Evolutionary conservation across 148 eudicot genomes (phyloP).

Genomic region (Rheum nobile): DNA sequence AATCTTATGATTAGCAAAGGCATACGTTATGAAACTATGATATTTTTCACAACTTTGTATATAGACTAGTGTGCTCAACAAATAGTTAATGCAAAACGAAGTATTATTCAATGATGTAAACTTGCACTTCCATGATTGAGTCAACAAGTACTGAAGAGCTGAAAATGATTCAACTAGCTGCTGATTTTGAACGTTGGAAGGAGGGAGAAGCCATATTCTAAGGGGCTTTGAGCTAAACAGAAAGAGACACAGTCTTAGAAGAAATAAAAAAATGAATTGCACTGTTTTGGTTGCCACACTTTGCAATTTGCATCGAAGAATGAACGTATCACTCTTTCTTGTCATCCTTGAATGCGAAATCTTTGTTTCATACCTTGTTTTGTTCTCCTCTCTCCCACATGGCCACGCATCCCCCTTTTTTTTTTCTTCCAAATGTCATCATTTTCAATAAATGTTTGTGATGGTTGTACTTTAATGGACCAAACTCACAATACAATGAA

Average conservation of each 20-base stretch:
- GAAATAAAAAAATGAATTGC: neutral
- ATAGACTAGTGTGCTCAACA: neutral
- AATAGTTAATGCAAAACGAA: neutral
- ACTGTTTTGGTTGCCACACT: neutral
- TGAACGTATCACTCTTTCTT: neutral
- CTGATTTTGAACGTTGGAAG: neutral
- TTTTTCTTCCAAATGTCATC: neutral
- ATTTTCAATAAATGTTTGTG: neutral
- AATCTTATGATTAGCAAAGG: neutral
- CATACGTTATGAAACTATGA: neutral
- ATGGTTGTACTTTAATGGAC: neutral
- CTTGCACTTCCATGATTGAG: neutral
- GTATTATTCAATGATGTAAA: slow-evolving; percentile 2
- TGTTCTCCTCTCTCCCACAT: neutral
- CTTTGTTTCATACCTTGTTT: slow-evolving; percentile 8
- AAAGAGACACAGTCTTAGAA: neutral
- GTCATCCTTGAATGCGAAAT: neutral
- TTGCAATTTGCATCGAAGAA: neutral
- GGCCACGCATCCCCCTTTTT: neutral
- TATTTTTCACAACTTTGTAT: neutral
- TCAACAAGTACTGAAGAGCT: neutral
- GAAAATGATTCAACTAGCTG: neutral
- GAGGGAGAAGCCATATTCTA: neutral
- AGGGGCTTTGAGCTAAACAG: neutral
- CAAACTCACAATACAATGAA: neutral